These are phyloP conservation scores for Candida adriatica DNA, from an alignment of 805 yeast species.

Conservation along the genomic window DNA sequence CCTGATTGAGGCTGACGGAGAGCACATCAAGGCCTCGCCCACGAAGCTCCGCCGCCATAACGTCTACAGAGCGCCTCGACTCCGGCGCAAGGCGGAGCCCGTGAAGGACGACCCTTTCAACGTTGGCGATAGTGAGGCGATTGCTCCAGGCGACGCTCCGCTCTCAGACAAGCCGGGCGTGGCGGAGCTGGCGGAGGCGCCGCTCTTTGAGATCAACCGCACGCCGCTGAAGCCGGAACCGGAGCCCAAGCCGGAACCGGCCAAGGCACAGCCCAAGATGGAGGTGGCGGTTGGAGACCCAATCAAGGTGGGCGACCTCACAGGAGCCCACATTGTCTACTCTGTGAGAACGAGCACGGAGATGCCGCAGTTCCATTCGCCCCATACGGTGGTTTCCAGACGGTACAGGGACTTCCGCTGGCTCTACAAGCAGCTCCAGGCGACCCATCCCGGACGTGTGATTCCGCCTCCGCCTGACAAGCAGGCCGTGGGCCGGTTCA, in stretches of 20 bases:
- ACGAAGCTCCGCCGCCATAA: constrained; percentile 35
- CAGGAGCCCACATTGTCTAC: constrained; percentile 85
- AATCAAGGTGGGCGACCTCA: constrained; percentile 81
- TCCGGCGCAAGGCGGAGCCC: constrained; percentile 26
- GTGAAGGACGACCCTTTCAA: neutral
- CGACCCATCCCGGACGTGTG: constrained; percentile 82
- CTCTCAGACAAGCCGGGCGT: constrained; percentile 22
- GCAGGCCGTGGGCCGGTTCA: constrained; percentile 87
- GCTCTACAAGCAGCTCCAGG: constrained; percentile 83
- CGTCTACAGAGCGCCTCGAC: constrained; percentile 41
- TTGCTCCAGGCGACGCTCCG: constrained; percentile 19
- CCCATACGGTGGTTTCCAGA: constrained; percentile 59
- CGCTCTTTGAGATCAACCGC: constrained; percentile 41
- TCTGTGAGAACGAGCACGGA: constrained; percentile 57
- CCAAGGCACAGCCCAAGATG: constrained; percentile 28
- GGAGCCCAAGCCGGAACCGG: constrained; percentile 8
- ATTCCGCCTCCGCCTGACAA: constrained; percentile 97
- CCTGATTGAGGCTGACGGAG: constrained; percentile 6
- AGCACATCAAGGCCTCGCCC: constrained; percentile 25
- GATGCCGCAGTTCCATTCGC: constrained; percentile 24
- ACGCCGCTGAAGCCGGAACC: constrained; percentile 22
- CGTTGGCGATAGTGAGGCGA: constrained; percentile 22
- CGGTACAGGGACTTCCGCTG: constrained; percentile 91
- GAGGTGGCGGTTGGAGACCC: constrained; percentile 85
- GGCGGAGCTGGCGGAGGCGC: constrained; percentile 43